Evolutionary conservation across 257 asterid species (phyloP), one percentile per base, ranked within the genome.

Genomic region (Oldenlandia corymbosa): DNA sequence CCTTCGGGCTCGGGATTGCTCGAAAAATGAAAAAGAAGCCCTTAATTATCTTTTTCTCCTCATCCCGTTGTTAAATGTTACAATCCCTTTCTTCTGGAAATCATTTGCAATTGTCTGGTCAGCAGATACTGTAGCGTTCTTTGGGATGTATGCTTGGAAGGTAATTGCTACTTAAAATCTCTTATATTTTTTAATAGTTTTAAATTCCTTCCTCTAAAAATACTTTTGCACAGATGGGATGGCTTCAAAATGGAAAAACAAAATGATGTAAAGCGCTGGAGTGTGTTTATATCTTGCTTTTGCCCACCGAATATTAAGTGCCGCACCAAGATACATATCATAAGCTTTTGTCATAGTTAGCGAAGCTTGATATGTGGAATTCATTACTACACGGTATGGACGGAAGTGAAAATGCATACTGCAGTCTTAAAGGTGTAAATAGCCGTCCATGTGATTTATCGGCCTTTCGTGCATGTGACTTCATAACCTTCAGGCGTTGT

Each of bases 101-200:
- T 92, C 98, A 14, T 86, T 92, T 75, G 95, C 97, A n/a, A 84
- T 81, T 7, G 97, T 92, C 67, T 92, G 98, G 98, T 85, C 95
- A 36, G 91, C 92, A 23, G 98, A 92, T 71, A 82, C 81, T 1
- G 62, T 82, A 30, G 95, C 88, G 53, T 89, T 88, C 60, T 70
- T 92, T 7, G 98, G 83, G 54, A 85, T 89, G 98, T 89, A 92
- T 68, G 97, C 96, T 9, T 89, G 98, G 98, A 88, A 92, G 98
- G 98, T 92, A 67, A 20, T 57, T 67, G 27, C 52, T 69, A 56
- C 36, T 51, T 24, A 63, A 42, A 30, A 21, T 26, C 32, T 14
- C 41, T 37, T 28, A 31, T 20, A 34, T 60, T 17, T 18, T 17
- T 18, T 5, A 14, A 18, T 12, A 21, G 20, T 17, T 10, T 14